Conservation (phyloP, 176 grass and related monocot genomes). For the Olyra latifolia region DNA sequence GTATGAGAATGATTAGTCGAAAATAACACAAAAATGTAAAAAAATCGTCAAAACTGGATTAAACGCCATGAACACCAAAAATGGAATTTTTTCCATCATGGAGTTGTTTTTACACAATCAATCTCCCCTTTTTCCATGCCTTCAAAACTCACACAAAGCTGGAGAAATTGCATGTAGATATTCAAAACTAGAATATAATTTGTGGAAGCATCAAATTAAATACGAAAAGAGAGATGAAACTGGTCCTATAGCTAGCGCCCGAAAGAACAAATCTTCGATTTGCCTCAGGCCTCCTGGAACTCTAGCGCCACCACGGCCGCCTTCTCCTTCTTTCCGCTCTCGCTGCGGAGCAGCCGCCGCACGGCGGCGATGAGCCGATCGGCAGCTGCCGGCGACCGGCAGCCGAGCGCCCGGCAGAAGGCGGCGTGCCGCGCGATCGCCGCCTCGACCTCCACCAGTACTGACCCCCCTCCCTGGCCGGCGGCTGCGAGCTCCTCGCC, state of each 20-base stretch:
- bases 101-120: constrained; percentile 15
- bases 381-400: constrained; percentile 37
- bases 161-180: constrained; percentile 11
- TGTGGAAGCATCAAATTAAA: background rate
- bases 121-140: background rate
- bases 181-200: constrained; percentile 17
- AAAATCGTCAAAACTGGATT: background rate
- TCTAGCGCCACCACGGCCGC: constrained; percentile 37
- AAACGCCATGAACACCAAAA: background rate
- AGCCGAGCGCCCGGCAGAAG: constrained; percentile 61
- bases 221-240: background rate
- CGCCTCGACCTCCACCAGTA: constrained; percentile 32
- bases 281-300: constrained; percentile 37
- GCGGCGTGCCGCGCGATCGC: constrained; percentile 64
- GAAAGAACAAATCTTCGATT: constrained; percentile 45
- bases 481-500: constrained; percentile 52
- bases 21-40: background rate
- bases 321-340: constrained; percentile 25
- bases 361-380: constrained; percentile 70
- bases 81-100: constrained; percentile 50
- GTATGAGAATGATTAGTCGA: background rate
- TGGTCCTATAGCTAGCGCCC: constrained; percentile 22
- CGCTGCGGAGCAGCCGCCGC: constrained; percentile 42
- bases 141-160: background rate
- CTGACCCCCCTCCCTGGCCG: background rate